Conservation (phyloP, 331 rosid species). For the Prunus yedoensis region DNA sequence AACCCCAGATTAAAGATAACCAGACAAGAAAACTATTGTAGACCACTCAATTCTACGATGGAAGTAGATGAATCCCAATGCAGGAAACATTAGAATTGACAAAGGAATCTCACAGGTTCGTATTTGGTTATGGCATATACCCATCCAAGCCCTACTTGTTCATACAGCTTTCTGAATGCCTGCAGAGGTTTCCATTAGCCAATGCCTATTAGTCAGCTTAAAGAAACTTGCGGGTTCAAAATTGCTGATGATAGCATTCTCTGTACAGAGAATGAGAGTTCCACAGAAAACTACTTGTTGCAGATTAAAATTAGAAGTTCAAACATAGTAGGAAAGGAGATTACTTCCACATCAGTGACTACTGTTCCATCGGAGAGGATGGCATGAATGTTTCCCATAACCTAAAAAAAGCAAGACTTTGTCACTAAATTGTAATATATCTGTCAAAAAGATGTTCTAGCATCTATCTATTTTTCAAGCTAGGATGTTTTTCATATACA, state of each 20-base stretch:
- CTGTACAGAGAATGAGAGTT: neutral
- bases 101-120: slow-evolving; percentile 60
- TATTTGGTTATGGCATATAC: slow-evolving; percentile 82
- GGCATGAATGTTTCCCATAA: slow-evolving; percentile 94
- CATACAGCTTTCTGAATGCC: slow-evolving; percentile 87
- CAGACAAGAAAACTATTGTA: slow-evolving; percentile 1
- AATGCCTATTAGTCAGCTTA: neutral
- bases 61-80: slow-evolving; percentile 2
- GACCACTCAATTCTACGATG: slow-evolving; percentile 2
- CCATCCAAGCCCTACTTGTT: slow-evolving; percentile 91
- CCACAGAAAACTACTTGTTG: neutral
- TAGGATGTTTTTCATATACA: neutral
- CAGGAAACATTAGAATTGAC: slow-evolving; percentile 6
- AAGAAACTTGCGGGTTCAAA: neutral
- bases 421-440: slow-evolving; percentile 14
- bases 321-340: slow-evolving; percentile 24
- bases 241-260: neutral
- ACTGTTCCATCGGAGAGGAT: slow-evolving; percentile 86
- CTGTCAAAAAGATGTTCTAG: neutral
- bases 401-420: slow-evolving; percentile 44
- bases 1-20: slow-evolving; percentile 8
- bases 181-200: slow-evolving; percentile 34
- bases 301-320: neutral
- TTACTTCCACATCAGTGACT: slow-evolving; percentile 83
- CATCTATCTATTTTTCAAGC: neutral